These are phyloP conservation scores for Backusella circina DNA, from an alignment of 192 early-diverging fungal genomes.

Conservation along the genomic window DNA sequence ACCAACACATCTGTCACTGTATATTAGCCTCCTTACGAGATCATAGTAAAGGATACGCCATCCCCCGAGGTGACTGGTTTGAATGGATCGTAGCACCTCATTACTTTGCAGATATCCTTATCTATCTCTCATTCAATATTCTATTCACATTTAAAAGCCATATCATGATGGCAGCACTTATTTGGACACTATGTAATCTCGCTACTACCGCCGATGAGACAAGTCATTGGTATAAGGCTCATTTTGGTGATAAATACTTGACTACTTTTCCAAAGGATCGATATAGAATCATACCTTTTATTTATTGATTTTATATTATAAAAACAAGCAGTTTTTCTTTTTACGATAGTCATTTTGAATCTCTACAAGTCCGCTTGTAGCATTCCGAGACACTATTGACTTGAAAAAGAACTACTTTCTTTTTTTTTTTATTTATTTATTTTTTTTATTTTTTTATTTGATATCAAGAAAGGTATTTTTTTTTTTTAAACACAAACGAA, in stretches of 20 bases:
- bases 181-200: conserved; percentile 65
- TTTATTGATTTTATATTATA: no score
- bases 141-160: conserved; percentile 34
- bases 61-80: conserved; percentile 70
- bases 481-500: background rate
- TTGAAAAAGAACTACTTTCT: background rate
- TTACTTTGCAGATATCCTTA: conserved; percentile 68
- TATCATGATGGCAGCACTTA: conserved; percentile 38
- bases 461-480: no score
- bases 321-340: no score
- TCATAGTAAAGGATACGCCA: conserved; percentile 35
- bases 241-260: conserved; percentile 51
- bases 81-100: conserved; percentile 59
- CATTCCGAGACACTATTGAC: background rate
- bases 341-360: no score
- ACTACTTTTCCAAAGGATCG: conserved; percentile 14
- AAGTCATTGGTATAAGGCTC: conserved; percentile 61
- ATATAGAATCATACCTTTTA: conserved; percentile 24
- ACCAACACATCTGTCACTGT: conserved; percentile 62
- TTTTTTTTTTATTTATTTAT: no score
- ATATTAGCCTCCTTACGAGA: conserved; percentile 61
- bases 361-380: background rate
- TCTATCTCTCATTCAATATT: conserved; percentile 60
- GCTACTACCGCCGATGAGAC: conserved; percentile 59
- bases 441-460: no score